Base-by-base conservation (phyloP, 1,139 yeast genomes). In the Candida buenavistaensis region DNA sequence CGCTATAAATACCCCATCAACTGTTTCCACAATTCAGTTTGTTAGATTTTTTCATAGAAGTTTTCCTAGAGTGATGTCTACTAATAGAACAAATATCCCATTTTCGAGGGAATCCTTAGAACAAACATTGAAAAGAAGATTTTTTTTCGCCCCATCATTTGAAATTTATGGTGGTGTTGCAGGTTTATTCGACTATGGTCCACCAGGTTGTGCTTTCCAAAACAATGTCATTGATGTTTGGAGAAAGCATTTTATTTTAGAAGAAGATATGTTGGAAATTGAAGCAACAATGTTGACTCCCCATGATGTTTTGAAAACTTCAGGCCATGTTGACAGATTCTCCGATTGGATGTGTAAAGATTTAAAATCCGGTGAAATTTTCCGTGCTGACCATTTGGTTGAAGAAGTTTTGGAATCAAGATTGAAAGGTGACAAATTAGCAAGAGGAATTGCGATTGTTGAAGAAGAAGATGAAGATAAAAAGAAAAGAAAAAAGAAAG, bases 301-400 rank as follows among this genome's bases (percentile, higher is more conserved):
- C 12, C 83, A 87, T 55, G 98, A 94, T 59, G 98, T 94, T 29
- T 76, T 94, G 62, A 94, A 94, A 70, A 94, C 98, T 30, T 90
- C 97, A 35, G 99, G 99, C 51, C 99, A 94, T 63, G 98, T 94
- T 45, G 98, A 92, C 62, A 92, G 94, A 73, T 94, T 94, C 60
- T 87, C 97, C 45, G 99, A 94, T 64, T 94, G 97, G 97, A 92
- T 94, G 98, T 89, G 96, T 65, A 83, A 85, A 58, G 99, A 94
- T 64, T 72, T 80, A 56, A 85, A 87, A 59, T 85, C 97, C 31
- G 98, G 98, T 47, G 99, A 94, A 68, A 94, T 94, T 52, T 94
- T 94, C 74, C 80, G 99, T 68, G 97, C 97, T 35, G 99, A 94
- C 62, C 98, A 94, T 62, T 72, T 94, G 56, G 95, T 94, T 36